Conservation (phyloP, 768 basidiomycete genomes). For the Hericium erinaceus region DNA sequence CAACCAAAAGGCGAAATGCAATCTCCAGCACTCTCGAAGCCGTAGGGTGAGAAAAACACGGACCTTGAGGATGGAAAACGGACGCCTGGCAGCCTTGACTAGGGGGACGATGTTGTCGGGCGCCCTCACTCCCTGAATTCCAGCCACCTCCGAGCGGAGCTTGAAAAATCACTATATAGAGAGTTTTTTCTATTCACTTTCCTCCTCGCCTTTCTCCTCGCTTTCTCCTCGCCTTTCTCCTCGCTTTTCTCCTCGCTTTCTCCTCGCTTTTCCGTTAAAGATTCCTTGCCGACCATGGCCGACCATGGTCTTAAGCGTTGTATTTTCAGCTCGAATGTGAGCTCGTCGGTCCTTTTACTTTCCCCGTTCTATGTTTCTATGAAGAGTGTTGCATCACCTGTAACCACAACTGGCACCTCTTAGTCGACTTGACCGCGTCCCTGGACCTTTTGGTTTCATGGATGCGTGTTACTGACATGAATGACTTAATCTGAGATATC, state of each 20-base stretch:
- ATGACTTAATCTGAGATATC: slow-evolving; percentile 41
- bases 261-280: neutral
- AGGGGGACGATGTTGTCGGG: neutral
- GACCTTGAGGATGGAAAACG: neutral
- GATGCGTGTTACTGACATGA: slow-evolving; percentile 69
- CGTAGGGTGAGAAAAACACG: neutral
- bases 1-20: neutral
- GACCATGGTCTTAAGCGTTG: too few species aligned
- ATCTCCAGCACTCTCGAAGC: too few species aligned
- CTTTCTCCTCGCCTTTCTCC: neutral
- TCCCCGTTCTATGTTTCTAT: slow-evolving; percentile 19
- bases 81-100: neutral
- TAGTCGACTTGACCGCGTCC: slow-evolving; percentile 62
- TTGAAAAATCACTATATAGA: neutral
- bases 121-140: neutral
- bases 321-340: neutral
- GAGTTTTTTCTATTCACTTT: neutral
- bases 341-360: neutral
- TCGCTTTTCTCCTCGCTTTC: neutral
- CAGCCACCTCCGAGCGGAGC: neutral
- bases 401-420: slow-evolving; percentile 79
- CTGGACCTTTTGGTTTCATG: slow-evolving; percentile 18
- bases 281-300: neutral
- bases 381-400: slow-evolving; percentile 75
- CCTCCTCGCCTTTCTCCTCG: neutral